A percentile compares a stretch with the other conserved stretches of the same genome.
Evolutionary conservation across 345 rosid genomes (phyloP).

Genomic region (Cochlearia excelsa): DNA sequence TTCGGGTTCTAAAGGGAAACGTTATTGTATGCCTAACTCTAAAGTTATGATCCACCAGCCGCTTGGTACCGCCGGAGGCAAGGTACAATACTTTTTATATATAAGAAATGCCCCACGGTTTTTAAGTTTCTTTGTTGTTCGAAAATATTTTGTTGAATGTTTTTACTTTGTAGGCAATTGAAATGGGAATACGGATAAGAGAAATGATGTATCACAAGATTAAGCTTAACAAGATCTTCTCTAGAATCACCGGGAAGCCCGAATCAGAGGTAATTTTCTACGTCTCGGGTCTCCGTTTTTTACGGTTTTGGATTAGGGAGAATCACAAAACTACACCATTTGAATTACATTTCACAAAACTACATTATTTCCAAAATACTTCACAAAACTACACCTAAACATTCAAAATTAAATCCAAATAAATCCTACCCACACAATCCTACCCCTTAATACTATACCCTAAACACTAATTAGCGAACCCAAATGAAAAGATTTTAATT

Average conservation of each 20-base stretch:
- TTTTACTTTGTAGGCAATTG: constrained; percentile 56
- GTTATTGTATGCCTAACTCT: constrained; percentile 93
- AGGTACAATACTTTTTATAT: constrained; percentile 42
- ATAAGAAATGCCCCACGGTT: constrained; percentile 1
- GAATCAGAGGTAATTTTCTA: constrained; percentile 50
- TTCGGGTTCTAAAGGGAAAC: constrained; percentile 85
- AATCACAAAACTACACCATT: no score
- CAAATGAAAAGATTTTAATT: no score
- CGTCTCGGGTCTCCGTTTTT: no score
- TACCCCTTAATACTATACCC: no score
- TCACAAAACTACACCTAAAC: no score
- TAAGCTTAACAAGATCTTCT: constrained; percentile 74
- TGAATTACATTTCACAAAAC: no score
- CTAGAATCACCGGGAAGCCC: constrained; percentile 77
- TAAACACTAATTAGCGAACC: no score
- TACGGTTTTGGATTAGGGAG: no score
- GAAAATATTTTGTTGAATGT: constrained; percentile 17
- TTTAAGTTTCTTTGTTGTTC: not conserved
- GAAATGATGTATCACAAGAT: constrained; percentile 78
- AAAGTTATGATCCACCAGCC: constrained; percentile 96
- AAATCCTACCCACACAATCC: no score
- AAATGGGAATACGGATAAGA: constrained; percentile 62
- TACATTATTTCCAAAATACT: no score
- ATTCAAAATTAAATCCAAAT: no score
- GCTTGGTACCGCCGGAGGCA: constrained; percentile 84